Evolutionary conservation across 108 stramenopile species (phyloP), one percentile per base, ranked within the genome.

Genomic region (Bacterosira constricta): DNA sequence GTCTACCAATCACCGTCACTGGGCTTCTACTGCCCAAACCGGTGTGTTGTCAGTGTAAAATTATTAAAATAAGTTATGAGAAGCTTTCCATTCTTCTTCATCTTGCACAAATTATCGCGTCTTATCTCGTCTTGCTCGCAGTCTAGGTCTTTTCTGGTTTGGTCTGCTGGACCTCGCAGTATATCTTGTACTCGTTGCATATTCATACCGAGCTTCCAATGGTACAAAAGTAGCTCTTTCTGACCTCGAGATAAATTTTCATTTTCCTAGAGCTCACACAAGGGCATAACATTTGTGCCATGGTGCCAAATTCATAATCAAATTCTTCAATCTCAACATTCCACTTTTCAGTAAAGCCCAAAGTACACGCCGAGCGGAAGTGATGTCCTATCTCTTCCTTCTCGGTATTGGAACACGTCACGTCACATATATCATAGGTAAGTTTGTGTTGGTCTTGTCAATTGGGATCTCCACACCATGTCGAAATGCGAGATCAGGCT

Each of bases 201-300:
- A 37, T 6, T 17, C 11, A 58, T 18, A 35, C 73, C 83, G 6
- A 80, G 34, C 61, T 36, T 39, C 20, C 63, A 25, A 39, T 84
- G 83, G 70, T 63, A 73, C 1, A 53, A 53, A 5, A 81, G 69
- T 1, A 85, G 58, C 20, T 76, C 79, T 20, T 73, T 81, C 55
- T 85, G 69, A 0, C 56, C 81, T 7, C 54, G 23, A 0, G 60
- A 51, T 18, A 87, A 41, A 53, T 87, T 87, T 9, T 23, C 11
- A 71, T 86, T 86, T 21, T 58, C n/a, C 6, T 5, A 12, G 26
- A 10, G 31, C 11, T 30, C 10, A 54, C 53, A 30, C 29, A 30
- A 54, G 26, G 53, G 29, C 53, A 54, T 54, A 54, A 27, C 53
- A 26, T 7, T 15, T 54, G 11, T 27, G 26, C 8, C 53, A 27